Base-by-base conservation (phyloP, 768 basidiomycete species). In the Mycena crocata region DNA sequence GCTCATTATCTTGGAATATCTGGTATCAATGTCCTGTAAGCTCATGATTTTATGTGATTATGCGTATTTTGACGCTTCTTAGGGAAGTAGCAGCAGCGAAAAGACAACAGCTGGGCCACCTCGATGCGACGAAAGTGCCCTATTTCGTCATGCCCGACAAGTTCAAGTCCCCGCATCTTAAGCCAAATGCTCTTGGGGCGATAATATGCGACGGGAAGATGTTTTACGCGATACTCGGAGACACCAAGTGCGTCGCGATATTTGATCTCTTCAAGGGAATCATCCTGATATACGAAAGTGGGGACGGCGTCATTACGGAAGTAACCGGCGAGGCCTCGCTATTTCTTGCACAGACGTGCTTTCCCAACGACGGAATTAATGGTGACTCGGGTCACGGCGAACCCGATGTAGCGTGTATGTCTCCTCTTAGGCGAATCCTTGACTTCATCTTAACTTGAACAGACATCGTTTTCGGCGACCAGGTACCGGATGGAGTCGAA, bases 301-400 rank as follows among this genome's bases (percentile, higher is more conserved):
- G 48, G 26, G 48, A 60, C 23, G 66, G 66, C 13, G 60, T 39
- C 9, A 44, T 23, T 3, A 62, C 55, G 9, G 32, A 62, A 28
- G 55, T 68, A 24, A 68, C 64, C 26, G 62, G 67, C 23, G 67
- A 68, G 39, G 67, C 39, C 10, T 68, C 67, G 5, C 24, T 63
- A n/a, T 13, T 64, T 13, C 35, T 68, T 5, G 67, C 42, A 17
- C 52, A 64, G 42, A 52, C 62, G 10, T 68, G 67, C 24, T 68
- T 58, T 40, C 67, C 67, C 15, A 23, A 52, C 0, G 67, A 32
- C 21, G 35, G 30, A 1, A 56, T 68, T 24, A 57, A 21, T 23
- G 67, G 61, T 4, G 32, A 52, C 37, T 49, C 39, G 28, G 62
- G 67, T 21, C 67, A 68, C 34, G 60, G 12, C 5, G 21, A 23